phyloP scores from a whole-genome alignment of 78 protist genomes.

The Trichosphaerium sp. region DNA sequence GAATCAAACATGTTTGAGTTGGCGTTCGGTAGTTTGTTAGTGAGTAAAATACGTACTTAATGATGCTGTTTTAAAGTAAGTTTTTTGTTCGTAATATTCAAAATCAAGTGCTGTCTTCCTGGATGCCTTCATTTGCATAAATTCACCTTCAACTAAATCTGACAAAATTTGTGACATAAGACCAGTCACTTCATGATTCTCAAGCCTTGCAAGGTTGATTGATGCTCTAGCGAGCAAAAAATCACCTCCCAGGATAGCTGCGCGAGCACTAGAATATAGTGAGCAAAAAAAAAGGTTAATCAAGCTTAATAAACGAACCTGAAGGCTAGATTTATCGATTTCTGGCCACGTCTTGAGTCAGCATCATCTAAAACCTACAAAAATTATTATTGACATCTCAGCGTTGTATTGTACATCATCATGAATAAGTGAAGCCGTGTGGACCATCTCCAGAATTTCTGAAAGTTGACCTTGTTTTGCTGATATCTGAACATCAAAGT shows the following conservation, averaged over 20 bases:
- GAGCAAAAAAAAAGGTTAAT: too few relatives aligned
- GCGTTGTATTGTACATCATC: too few relatives aligned
- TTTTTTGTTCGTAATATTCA: conserved; percentile 68
- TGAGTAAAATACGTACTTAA: conserved; percentile 56
- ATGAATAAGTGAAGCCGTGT: conserved; percentile 81
- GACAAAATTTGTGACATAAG: conserved; percentile 42
- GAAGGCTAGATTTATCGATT: conserved; percentile 14
- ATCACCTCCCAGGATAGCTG: too few relatives aligned
- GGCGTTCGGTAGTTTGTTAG: neutral
- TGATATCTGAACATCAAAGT: too few relatives aligned
- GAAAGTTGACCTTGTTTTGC: conserved; percentile 27
- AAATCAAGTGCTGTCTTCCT: conserved; percentile 10
- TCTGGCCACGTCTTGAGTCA: conserved; percentile 32
- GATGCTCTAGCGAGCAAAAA: conserved; percentile 63
- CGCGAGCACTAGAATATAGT: too few relatives aligned
- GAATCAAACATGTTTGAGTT: neutral
- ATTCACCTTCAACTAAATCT: conserved; percentile 79
- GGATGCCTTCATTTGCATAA: conserved; percentile 55
- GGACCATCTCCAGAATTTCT: conserved; percentile 83
- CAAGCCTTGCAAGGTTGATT: conserved; percentile 17
- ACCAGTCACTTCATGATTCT: conserved; percentile 24
- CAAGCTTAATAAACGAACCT: conserved; percentile 48
- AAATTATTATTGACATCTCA: too few relatives aligned
- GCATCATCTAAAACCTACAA: conserved; percentile 54
- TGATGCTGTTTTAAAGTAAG: conserved; percentile 78